Evolutionary conservation across 225 moss, liverwort and hornwort species (phyloP).

Genomic region (Bryum argenteum): DNA sequence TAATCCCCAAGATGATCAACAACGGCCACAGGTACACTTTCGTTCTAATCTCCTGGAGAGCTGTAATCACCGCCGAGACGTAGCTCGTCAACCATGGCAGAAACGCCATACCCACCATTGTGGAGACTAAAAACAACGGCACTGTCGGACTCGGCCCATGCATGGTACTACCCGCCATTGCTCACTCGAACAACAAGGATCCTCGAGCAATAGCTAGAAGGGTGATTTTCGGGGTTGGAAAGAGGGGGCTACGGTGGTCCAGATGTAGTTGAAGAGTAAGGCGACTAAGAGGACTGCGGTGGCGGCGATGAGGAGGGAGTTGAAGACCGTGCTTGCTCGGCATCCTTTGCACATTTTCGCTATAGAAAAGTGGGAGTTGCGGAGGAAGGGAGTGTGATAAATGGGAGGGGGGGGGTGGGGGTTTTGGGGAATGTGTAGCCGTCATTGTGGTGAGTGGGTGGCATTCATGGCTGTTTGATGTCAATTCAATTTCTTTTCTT

Average conservation of each 20-base stretch:
- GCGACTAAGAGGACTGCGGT: not conserved
- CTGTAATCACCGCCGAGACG: not conserved
- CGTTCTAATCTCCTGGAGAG: conserved; percentile 38
- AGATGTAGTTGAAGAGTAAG: not conserved
- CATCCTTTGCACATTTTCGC: not conserved
- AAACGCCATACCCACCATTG: conserved; percentile 44
- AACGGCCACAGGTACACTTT: conserved; percentile 40
- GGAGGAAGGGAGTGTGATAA: not conserved
- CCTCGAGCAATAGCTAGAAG: no score
- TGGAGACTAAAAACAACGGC: conserved; percentile 39
- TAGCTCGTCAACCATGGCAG: conserved; percentile 43
- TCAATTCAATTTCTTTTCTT: no score
- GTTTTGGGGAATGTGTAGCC: not conserved
- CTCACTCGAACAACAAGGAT: no score
- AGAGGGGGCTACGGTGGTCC: not conserved
- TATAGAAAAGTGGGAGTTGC: no score
- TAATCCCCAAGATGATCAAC: conserved; percentile 43
- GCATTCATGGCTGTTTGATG: not conserved
- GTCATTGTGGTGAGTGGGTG: not conserved
- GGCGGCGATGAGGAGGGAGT: conserved; percentile 17
- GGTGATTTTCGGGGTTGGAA: not conserved
- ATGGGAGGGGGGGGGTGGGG: not conserved
- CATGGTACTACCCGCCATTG: no score
- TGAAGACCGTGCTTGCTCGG: not conserved
- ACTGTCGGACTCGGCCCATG: conserved; percentile 38